Evolutionary conservation across 116 monocot species (phyloP).

Genomic region (Posidonia oceanica): DNA sequence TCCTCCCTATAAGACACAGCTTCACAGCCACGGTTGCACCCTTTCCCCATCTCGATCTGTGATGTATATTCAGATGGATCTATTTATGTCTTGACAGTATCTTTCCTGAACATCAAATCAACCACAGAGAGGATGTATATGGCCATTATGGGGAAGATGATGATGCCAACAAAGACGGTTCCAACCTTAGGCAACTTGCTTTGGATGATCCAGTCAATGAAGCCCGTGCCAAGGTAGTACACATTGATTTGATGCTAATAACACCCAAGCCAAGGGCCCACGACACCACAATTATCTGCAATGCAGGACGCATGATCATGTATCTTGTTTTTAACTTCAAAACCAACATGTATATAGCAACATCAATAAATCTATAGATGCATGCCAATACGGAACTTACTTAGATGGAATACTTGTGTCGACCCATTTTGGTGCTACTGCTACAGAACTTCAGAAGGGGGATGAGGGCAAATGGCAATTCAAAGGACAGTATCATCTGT

Average conservation of each 20-base stretch:
- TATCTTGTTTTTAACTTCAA: too few relatives aligned
- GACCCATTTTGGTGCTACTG: too few relatives aligned
- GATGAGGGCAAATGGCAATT: too few relatives aligned
- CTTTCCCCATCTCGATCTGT: background rate
- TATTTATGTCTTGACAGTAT: slow-evolving; percentile 18
- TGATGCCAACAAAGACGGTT: slow-evolving; percentile 32
- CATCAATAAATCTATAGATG: too few relatives aligned
- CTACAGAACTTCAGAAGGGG: too few relatives aligned
- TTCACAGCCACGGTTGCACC: too few relatives aligned
- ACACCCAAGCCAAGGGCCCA: slow-evolving; percentile 49
- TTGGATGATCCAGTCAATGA: slow-evolving; percentile 56
- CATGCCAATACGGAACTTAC: too few relatives aligned
- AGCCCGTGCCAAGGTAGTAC: slow-evolving; percentile 58
- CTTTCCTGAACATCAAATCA: slow-evolving; percentile 59
- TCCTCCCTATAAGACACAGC: too few relatives aligned
- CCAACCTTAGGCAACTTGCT: slow-evolving; percentile 39
- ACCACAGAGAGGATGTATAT: slow-evolving; percentile 37
- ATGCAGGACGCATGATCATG: too few relatives aligned
- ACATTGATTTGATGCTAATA: slow-evolving; percentile 81
- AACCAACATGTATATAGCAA: too few relatives aligned
- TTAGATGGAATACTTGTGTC: too few relatives aligned
- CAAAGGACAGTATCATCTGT: too few relatives aligned
- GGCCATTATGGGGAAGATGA: slow-evolving; percentile 72
- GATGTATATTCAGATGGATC: background rate
- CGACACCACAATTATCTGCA: slow-evolving; percentile 47